phyloP scores from a whole-genome alignment of 2,329 filamentous ascomycete species.

The Penicillium decumbens region DNA sequence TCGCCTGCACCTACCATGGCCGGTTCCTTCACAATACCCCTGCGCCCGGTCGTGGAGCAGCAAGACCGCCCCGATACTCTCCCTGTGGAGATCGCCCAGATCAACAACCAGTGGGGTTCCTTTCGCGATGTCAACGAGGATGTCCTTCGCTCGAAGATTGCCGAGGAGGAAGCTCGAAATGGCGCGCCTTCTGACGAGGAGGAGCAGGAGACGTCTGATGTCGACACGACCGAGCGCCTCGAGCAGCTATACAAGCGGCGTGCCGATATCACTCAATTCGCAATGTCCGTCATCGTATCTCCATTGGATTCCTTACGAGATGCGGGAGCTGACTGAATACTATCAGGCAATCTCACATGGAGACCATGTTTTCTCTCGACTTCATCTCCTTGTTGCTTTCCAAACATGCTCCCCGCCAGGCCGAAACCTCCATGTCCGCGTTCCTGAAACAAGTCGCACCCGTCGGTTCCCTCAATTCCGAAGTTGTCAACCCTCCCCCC shows the following conservation, averaged over 20 bases:
- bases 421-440: constrained; percentile 64
- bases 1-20: constrained; percentile 28
- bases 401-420: constrained; percentile 70
- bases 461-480: constrained; percentile 67
- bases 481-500: constrained; percentile 60
- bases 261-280: constrained; percentile 44
- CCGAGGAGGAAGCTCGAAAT: constrained; percentile 46
- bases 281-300: constrained; percentile 31
- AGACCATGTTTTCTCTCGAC: constrained; percentile 65
- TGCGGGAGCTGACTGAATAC: constrained; percentile 6
- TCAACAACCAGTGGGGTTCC: constrained; percentile 72
- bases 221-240: constrained; percentile 37
- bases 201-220: constrained; percentile 24
- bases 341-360: constrained; percentile 43
- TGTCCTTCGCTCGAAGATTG: constrained; percentile 65
- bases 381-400: constrained; percentile 78
- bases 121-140: constrained; percentile 76
- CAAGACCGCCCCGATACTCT: constrained; percentile 57
- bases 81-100: constrained; percentile 70
- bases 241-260: constrained; percentile 44
- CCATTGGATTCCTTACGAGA: neutral
- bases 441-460: constrained; percentile 66
- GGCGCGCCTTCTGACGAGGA: constrained; percentile 46
- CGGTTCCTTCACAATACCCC: constrained; percentile 51
- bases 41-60: constrained; percentile 52